Conservation (phyloP, 768 basidiomycete species). For the Lentinula sp. region DNA sequence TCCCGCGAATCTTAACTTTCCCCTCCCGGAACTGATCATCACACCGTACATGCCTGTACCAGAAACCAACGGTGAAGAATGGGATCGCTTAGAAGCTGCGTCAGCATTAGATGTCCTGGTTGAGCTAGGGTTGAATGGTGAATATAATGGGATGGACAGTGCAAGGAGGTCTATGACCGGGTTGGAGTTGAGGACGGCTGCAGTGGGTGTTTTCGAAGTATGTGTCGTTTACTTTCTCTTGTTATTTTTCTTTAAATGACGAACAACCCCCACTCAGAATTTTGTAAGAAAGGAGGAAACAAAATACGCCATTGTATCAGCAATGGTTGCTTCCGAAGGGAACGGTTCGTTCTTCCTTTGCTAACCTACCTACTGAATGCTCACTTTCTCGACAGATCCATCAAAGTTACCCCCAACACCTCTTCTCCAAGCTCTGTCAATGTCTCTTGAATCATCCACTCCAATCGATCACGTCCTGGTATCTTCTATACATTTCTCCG, state of each 20-base stretch:
- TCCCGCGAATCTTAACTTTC: conserved; percentile 45
- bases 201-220: conserved; percentile 82
- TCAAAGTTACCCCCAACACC: conserved; percentile 48
- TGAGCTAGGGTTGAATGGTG: conserved; percentile 80
- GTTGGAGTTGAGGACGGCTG: conserved; percentile 71
- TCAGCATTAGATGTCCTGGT: conserved; percentile 81
- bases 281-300: conserved; percentile 73
- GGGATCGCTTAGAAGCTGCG: conserved; percentile 79
- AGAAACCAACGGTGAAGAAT: conserved; percentile 85
- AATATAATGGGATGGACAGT: conserved; percentile 68
- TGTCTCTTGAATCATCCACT: conserved; percentile 50
- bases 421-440: conserved; percentile 61
- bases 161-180: conserved; percentile 57
- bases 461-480: conserved; percentile 47
- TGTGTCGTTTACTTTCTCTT: conserved; percentile 7
- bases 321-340: conserved; percentile 64
- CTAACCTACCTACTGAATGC: not conserved
- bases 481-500: conserved; percentile 67
- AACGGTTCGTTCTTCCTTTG: conserved; percentile 17
- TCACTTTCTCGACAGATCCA: conserved; percentile 15
- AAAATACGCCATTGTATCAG: conserved; percentile 59
- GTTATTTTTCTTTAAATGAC: not conserved
- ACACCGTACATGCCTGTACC: conserved; percentile 75
- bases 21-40: conserved; percentile 59
- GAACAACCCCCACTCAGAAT: conserved; percentile 37